These are phyloP conservation scores for Malassezia brasiliensis DNA, from an alignment of 1,284 basidiomycete species.

Conservation along the genomic window DNA sequence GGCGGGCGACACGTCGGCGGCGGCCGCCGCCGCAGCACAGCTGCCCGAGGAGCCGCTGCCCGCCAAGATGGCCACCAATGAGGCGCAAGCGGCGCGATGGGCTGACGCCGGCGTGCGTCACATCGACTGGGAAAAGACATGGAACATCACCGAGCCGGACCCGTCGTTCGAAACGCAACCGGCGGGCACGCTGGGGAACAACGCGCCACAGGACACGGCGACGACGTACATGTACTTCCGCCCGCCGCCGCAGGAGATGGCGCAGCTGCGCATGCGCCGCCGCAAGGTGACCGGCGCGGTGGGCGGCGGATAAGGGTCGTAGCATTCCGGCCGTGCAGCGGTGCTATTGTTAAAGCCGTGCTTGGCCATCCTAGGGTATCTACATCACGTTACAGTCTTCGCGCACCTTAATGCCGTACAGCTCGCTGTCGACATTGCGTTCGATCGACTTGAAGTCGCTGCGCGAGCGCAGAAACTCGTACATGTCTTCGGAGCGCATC, in stretches of 20 bases:
- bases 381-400: slow-evolving; percentile 35
- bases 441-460: slow-evolving; percentile 41
- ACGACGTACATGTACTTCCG: slow-evolving; percentile 7
- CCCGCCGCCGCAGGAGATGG: background rate
- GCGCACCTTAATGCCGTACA: slow-evolving; percentile 44
- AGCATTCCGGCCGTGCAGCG: too few relatives aligned
- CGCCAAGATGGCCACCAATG: background rate
- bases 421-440: slow-evolving; percentile 42
- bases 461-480: slow-evolving; percentile 27
- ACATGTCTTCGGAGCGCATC: slow-evolving; percentile 70
- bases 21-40: background rate
- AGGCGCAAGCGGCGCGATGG: background rate
- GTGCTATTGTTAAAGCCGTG: too few relatives aligned
- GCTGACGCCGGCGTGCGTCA: background rate
- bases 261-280: background rate
- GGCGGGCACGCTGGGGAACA: background rate
- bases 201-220: background rate
- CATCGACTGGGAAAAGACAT: background rate
- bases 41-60: background rate
- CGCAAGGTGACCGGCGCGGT: background rate
- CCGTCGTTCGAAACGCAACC: background rate
- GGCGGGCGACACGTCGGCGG: background rate
- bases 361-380: background rate
- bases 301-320: background rate
- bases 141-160: background rate